phyloP scores from a whole-genome alignment of 169 alveolate genomes.

The Plasmodium gaboni region DNA sequence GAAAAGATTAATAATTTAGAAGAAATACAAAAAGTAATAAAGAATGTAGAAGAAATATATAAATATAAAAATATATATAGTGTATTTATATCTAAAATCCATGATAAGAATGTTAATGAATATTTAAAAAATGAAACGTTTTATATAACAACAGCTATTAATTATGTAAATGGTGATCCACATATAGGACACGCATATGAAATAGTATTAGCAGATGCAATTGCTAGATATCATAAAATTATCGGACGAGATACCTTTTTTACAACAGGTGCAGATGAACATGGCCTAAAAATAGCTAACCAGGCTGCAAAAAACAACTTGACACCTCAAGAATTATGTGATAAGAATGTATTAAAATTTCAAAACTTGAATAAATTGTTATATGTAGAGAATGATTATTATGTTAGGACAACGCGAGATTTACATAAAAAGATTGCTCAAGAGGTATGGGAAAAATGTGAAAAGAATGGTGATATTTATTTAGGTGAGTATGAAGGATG shows the following conservation, averaged over 20 bases:
- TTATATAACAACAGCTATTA: constrained; percentile 94
- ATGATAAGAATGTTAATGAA: constrained; percentile 36
- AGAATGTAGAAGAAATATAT: constrained; percentile 29
- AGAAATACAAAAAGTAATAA: constrained; percentile 46
- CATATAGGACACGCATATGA: constrained; percentile 95
- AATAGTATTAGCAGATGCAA: constrained; percentile 84
- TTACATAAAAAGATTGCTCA: constrained; percentile 86
- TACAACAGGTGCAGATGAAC: constrained; percentile 95
- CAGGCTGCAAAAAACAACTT: constrained; percentile 89
- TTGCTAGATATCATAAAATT: constrained; percentile 86
- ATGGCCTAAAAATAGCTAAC: constrained; percentile 93
- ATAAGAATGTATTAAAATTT: constrained; percentile 81
- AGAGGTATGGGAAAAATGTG: constrained; percentile 87
- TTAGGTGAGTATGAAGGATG: constrained; percentile 91
- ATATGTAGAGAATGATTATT: constrained; percentile 82
- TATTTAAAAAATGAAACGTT: constrained; percentile 74
- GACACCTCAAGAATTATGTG: constrained; percentile 90
- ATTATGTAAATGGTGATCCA: constrained; percentile 94
- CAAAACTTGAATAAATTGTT: constrained; percentile 75
- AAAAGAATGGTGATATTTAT: constrained; percentile 88
- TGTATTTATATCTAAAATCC: constrained; percentile 54
- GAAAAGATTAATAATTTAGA: constrained; percentile 44
- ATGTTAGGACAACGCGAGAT: constrained; percentile 90
- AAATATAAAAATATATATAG: constrained; percentile 54
- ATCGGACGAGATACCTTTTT: constrained; percentile 88